Evolutionary conservation across 176 grass and related monocot species (phyloP).

Genomic region (Hordeum vulgare): MorexV3_pseudomolecules_assembly NC_058518.1:29613889-29614388

Average conservation of each 20-base stretch:
- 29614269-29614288: neutral
- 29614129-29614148: neutral
- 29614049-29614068: neutral
- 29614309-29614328: neutral
- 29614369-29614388: neutral
- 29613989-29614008: neutral
- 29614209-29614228: neutral
- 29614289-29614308: neutral
- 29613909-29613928: slow-evolving; percentile 13
- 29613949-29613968: neutral
- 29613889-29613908: neutral
- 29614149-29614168: neutral
- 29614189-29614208: neutral
- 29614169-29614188: too few species aligned
- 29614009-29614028: slow-evolving; percentile 4
- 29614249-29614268: neutral
- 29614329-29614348: neutral
- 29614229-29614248: neutral
- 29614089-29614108: neutral
- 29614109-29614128: neutral
- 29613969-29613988: neutral
- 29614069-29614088: neutral
- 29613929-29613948: neutral
- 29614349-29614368: neutral
- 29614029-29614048: neutral